Evolutionary conservation across 73 alveolate genomes (phyloP).

Genomic region (Paramecium primaurelia): DNA sequence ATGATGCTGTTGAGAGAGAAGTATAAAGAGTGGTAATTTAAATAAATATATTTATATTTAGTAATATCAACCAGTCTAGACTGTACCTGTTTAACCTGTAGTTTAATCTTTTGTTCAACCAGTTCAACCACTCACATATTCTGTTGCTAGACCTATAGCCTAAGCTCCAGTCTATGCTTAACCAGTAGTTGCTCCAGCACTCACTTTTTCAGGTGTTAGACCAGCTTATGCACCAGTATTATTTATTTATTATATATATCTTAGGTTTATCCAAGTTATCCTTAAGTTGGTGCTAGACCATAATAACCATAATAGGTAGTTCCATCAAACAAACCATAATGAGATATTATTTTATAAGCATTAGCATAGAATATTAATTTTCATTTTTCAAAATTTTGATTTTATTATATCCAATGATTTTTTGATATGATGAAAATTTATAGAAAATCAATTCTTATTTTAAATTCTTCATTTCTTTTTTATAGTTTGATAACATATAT

Average conservation of each 20-base stretch:
- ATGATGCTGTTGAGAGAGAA: slow-evolving; percentile 51
- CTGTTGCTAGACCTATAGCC: slow-evolving; percentile 26
- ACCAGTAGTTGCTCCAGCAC: slow-evolving; percentile 27
- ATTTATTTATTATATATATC: background rate
- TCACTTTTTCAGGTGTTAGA: background rate
- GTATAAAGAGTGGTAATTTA: background rate
- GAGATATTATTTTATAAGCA: background rate
- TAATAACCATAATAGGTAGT: background rate
- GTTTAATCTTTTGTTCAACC: background rate
- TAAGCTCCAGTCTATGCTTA: background rate
- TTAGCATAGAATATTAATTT: background rate
- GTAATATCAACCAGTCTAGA: background rate
- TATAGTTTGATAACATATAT: background rate
- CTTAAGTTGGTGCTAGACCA: background rate
- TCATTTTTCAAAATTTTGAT: background rate
- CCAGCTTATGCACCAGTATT: background rate
- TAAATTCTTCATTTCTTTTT: background rate
- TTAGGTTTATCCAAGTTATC: background rate
- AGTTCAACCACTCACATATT: background rate
- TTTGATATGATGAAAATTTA: background rate
- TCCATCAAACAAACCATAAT: background rate
- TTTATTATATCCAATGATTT: background rate
- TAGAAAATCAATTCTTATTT: background rate
- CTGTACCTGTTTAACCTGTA: background rate
- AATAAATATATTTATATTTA: background rate